Evolutionary conservation across 805 yeast genomes (phyloP).

Genomic region (Yarrowia yakushimensis): DNA sequence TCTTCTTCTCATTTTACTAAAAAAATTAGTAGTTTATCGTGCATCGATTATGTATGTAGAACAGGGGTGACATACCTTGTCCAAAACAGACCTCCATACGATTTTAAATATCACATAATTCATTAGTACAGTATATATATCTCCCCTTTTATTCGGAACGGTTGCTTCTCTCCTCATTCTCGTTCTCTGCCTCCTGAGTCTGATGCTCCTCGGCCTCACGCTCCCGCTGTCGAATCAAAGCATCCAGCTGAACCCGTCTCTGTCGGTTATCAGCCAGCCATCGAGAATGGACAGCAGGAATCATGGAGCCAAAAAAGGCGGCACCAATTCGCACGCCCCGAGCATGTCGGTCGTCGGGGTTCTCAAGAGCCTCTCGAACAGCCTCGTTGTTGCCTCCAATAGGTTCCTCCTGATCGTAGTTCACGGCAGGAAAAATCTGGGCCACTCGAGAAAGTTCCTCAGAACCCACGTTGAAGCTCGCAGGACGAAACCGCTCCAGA

Average conservation of each 20-base stretch:
- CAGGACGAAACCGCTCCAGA: conserved; percentile 20
- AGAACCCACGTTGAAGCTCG: conserved; percentile 5
- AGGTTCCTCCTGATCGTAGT: conserved; percentile 11
- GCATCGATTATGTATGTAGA: conserved; percentile 11
- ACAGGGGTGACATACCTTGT: neutral
- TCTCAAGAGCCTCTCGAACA: conserved; percentile 9
- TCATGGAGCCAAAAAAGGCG: conserved; percentile 17
- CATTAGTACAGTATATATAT: conserved; percentile 15
- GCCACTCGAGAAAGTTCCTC: conserved; percentile 7
- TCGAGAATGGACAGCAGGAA: conserved; percentile 20
- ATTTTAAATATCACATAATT: neutral
- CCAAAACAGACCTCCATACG: neutral
- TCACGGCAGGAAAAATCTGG: conserved; percentile 15
- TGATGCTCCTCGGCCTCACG: neutral
- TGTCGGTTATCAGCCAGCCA: conserved; percentile 21
- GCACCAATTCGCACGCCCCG: conserved; percentile 10
- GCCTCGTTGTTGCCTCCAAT: neutral
- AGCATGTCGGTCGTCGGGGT: conserved; percentile 18
- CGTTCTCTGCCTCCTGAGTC: neutral
- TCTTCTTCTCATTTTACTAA: too few species aligned
- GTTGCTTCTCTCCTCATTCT: neutral
- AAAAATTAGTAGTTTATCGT: neutral
- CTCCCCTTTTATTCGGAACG: neutral
- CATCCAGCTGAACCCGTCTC: conserved; percentile 6
- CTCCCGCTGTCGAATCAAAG: neutral